Conservation (phyloP, 805 yeast species). For the Huiozyma sinensis region DNA sequence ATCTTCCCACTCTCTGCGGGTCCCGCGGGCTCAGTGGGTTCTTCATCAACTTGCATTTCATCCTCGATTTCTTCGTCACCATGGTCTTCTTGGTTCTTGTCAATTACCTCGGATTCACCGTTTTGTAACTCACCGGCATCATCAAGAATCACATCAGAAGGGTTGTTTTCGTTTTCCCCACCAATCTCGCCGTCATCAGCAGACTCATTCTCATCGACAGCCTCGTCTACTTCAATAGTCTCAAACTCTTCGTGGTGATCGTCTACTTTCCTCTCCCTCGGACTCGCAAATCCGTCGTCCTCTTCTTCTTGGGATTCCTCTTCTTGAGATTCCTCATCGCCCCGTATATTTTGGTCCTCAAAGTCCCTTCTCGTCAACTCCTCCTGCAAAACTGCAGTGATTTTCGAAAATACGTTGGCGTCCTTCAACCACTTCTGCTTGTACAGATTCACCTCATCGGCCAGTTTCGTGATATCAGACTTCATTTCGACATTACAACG, state of each 20-base stretch:
- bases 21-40: not conserved
- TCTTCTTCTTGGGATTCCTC: constrained; percentile 2
- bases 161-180: not conserved
- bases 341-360: constrained; percentile 4
- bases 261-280: not conserved
- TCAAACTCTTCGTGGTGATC: not conserved
- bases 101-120: too few relatives aligned
- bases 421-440: constrained; percentile 24
- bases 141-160: not conserved
- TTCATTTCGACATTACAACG: constrained; percentile 17
- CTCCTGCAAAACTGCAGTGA: constrained; percentile 17
- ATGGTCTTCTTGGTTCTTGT: not conserved
- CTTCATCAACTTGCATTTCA: not conserved
- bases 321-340: constrained; percentile 1
- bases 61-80: not conserved
- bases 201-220: not conserved
- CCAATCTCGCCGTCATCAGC: constrained; percentile 1
- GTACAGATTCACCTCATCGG: constrained; percentile 13
- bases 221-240: not conserved
- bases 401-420: constrained; percentile 21
- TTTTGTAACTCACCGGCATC: not conserved
- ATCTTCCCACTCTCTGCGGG: too few relatives aligned
- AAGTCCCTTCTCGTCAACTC: constrained; percentile 17
- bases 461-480: constrained; percentile 15
- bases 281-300: not conserved